Percentiles rank a stretch among this genome's conserved stretches.
Conservation (phyloP, 495 filamentous ascomycete species). For the Neurospora sp. region DNA sequence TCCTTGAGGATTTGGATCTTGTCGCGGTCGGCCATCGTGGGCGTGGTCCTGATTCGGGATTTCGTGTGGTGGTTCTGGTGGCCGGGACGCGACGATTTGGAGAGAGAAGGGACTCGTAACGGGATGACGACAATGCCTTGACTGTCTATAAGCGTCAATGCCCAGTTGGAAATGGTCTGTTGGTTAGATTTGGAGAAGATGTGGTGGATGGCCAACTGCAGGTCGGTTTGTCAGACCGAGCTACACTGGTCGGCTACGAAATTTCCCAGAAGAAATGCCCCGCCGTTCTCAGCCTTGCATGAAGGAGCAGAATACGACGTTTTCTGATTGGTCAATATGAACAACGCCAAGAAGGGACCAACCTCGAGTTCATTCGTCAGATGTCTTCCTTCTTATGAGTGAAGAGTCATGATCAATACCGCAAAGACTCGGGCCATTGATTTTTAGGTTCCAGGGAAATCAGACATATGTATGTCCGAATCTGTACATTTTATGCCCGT, state of each 20-base stretch:
- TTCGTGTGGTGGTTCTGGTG: background rate
- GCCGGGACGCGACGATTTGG: background rate
- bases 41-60: conserved; percentile 6
- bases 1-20: conserved; percentile 25
- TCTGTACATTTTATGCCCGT: too few relatives aligned
- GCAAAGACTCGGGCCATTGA: too few relatives aligned
- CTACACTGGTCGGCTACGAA: conserved; percentile 10
- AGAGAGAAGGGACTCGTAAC: background rate
- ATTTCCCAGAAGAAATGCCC: conserved; percentile 13
- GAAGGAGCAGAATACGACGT: background rate
- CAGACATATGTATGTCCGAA: too few relatives aligned
- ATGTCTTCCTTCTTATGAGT: background rate
- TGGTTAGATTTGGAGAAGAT: background rate
- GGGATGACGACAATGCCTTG: background rate
- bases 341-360: background rate
- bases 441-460: too few relatives aligned
- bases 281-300: conserved; percentile 16
- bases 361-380: background rate
- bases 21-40: conserved; percentile 4
- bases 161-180: background rate
- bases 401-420: background rate
- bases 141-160: background rate
- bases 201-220: background rate
- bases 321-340: background rate
- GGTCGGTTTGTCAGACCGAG: background rate